Percentiles rank a stretch among this genome's conserved stretches.
phyloP scores from a whole-genome alignment of 345 rosid species.

The Linum usitatissimum region DNA sequence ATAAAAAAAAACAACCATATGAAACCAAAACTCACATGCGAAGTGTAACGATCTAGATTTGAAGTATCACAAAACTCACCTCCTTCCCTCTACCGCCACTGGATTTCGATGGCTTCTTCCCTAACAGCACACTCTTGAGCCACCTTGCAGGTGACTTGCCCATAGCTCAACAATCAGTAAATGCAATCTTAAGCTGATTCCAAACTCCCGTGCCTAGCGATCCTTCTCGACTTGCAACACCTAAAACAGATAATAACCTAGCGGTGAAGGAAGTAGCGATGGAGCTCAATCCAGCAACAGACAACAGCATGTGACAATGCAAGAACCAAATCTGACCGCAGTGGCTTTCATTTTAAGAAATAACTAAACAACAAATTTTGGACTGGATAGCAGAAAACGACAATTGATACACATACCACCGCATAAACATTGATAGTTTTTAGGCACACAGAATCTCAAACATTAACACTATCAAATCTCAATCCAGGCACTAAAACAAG shows the following conservation, averaged over 20 bases:
- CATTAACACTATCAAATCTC: background rate
- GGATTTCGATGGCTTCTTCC: slow-evolving; percentile 72
- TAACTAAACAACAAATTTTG: background rate
- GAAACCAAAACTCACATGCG: background rate
- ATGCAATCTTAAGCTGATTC: slow-evolving; percentile 13
- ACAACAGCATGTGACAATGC: background rate
- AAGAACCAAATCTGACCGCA: slow-evolving; percentile 1
- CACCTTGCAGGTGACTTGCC: slow-evolving; percentile 74
- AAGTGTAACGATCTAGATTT: background rate
- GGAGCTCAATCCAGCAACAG: background rate
- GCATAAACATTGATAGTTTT: background rate
- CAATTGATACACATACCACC: background rate
- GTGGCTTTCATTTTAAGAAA: background rate
- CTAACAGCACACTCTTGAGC: slow-evolving; percentile 72
- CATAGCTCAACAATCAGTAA: slow-evolving; percentile 29
- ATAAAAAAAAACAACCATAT: background rate
- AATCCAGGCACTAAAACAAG: background rate
- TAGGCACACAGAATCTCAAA: background rate
- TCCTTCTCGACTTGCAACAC: background rate
- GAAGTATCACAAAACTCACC: slow-evolving; percentile 24
- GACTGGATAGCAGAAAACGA: background rate
- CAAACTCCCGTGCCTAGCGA: slow-evolving; percentile 12
- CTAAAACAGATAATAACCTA: background rate
- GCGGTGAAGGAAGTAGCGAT: background rate
- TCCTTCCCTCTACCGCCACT: slow-evolving; percentile 44